These are phyloP conservation scores for Aspergillus fischeri DNA, from an alignment of 2,329 filamentous ascomycete genomes.

Conservation along the genomic window DNA sequence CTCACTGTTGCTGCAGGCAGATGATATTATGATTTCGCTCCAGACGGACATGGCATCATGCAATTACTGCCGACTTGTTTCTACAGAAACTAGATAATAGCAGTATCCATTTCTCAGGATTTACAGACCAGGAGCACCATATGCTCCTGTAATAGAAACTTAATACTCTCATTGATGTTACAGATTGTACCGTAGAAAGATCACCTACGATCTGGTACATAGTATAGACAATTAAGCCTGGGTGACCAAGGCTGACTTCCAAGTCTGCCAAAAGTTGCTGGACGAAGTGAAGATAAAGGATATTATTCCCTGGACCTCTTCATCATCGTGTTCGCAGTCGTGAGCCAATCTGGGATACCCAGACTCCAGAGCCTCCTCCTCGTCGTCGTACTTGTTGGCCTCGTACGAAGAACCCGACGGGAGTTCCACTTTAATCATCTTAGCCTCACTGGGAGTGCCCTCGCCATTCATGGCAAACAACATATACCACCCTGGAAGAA, in stretches of 20 bases:
- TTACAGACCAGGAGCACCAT: background rate
- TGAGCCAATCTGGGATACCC: background rate
- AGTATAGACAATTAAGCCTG: background rate
- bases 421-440: constrained; percentile 29
- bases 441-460: constrained; percentile 47
- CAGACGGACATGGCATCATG: too few relatives aligned
- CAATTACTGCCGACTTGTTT: too few relatives aligned
- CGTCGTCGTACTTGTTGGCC: background rate
- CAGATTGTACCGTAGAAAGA: background rate
- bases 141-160: background rate
- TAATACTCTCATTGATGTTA: background rate
- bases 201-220: background rate
- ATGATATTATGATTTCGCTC: too few relatives aligned
- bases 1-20: too few relatives aligned
- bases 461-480: constrained; percentile 45
- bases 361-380: background rate
- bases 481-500: constrained; percentile 53
- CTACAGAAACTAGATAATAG: too few relatives aligned
- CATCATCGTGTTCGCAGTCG: background rate
- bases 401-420: background rate
- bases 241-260: constrained; percentile 2
- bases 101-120: background rate
- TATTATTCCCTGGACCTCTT: background rate
- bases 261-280: background rate
- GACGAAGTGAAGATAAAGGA: background rate